Evolutionary conservation across 305 asterid genomes (phyloP).

Genomic region (Solanum chacoense): DNA sequence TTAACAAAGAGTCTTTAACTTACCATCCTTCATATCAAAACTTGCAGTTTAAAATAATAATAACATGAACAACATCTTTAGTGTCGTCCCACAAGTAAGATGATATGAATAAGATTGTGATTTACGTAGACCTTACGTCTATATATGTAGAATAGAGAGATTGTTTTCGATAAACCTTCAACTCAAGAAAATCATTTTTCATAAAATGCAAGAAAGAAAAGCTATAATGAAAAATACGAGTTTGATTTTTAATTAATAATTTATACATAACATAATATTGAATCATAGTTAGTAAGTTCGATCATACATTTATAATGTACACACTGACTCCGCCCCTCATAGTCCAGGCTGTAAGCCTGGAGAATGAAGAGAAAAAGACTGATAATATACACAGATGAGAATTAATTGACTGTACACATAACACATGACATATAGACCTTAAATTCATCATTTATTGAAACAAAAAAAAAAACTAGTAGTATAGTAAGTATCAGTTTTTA

Average conservation of each 20-base stretch:
- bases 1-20: no score
- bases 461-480: not conserved
- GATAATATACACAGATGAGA: not conserved
- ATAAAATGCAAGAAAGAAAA: not conserved
- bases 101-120: not conserved
- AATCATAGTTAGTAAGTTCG: not conserved
- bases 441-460: not conserved
- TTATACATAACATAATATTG: not conserved
- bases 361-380: not conserved
- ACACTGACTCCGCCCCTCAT: not conserved
- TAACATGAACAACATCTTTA: not conserved
- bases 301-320: not conserved
- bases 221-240: not conserved
- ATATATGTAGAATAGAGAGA: not conserved
- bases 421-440: not conserved
- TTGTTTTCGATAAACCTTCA: not conserved
- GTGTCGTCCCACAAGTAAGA: not conserved
- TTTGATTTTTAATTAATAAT: not conserved
- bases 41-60: not conserved
- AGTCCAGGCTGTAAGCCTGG: not conserved
- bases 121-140: not conserved
- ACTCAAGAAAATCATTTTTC: not conserved
- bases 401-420: not conserved
- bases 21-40: not conserved
- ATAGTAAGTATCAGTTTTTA: not conserved